Evolutionary conservation across 768 basidiomycete genomes (phyloP).

Genomic region (Lentinus tigrinus): DNA sequence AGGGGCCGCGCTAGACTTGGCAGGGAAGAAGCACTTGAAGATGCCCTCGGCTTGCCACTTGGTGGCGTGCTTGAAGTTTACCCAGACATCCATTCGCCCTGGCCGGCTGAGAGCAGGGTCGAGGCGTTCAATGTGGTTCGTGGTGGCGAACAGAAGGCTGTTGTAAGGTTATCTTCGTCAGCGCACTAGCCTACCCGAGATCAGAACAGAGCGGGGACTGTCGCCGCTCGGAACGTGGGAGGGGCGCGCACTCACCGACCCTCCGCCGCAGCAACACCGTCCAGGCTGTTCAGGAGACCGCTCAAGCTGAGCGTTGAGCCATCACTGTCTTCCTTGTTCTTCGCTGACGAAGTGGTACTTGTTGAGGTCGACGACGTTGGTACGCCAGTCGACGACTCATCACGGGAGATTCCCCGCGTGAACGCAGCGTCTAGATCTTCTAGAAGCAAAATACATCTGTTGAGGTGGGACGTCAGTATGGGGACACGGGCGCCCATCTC

Average conservation of each 20-base stretch:
- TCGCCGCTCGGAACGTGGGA: not conserved
- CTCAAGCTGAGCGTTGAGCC: constrained; percentile 84
- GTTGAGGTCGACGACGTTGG: constrained; percentile 51
- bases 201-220: not conserved
- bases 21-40: constrained; percentile 94
- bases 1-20: constrained; percentile 38
- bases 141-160: constrained; percentile 86
- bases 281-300: constrained; percentile 82
- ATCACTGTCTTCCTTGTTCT: constrained; percentile 50
- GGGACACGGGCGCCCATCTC: constrained; percentile 2
- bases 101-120: constrained; percentile 87
- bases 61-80: constrained; percentile 87
- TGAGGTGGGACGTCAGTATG: constrained; percentile 12
- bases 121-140: constrained; percentile 91
- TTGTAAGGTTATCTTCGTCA: constrained; percentile 3
- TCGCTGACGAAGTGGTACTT: constrained; percentile 36
- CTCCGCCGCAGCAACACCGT: constrained; percentile 83
- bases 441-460: constrained; percentile 86
- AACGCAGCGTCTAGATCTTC: constrained; percentile 94
- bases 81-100: constrained; percentile 91
- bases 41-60: constrained; percentile 93
- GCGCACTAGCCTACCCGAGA: not conserved
- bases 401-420: constrained; percentile 84
- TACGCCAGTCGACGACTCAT: constrained; percentile 72
- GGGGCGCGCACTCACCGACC: constrained; percentile 59